Percentiles rank a stretch among this genome's conserved stretches.
phyloP scores from a whole-genome alignment of 164 flowering plant genomes.

The Euptelea pleiosperma region DNA sequence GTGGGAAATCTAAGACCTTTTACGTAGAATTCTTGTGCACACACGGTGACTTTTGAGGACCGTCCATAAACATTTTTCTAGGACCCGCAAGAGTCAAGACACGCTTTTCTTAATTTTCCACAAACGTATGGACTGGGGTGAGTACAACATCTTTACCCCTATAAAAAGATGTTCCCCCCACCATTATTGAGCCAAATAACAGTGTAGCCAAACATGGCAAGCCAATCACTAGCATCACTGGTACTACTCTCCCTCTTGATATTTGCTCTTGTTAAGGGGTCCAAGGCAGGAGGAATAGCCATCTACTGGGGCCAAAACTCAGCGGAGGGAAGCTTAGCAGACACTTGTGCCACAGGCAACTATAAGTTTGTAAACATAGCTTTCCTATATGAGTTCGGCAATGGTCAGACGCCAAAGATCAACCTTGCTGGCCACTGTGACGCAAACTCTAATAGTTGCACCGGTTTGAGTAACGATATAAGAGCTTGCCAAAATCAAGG shows the following conservation, averaged over 20 bases:
- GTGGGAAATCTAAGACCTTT: too few species aligned
- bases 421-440: conserved; percentile 26
- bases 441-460: conserved; percentile 5
- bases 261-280: not conserved
- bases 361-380: conserved; percentile 19
- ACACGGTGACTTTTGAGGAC: too few species aligned
- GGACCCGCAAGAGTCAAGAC: too few species aligned
- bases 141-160: too few species aligned
- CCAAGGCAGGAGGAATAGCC: conserved; percentile 7
- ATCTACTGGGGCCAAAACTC: conserved; percentile 25
- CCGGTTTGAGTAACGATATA: conserved; percentile 10
- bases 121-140: too few species aligned
- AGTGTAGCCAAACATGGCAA: too few species aligned
- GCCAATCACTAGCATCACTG: too few species aligned
- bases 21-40: too few species aligned
- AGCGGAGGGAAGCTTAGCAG: conserved; percentile 14
- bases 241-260: not conserved
- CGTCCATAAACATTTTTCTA: too few species aligned
- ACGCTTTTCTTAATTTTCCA: too few species aligned
- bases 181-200: too few species aligned
- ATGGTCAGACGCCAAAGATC: conserved; percentile 8
- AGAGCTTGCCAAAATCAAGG: conserved; percentile 18
- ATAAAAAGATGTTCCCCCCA: too few species aligned
- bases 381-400: conserved; percentile 21
- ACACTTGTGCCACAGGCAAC: conserved; percentile 21